These are phyloP conservation scores for Phaeosphaeria sp. DNA, from an alignment of 2,329 filamentous ascomycete species.

Conservation along the genomic window DNA sequence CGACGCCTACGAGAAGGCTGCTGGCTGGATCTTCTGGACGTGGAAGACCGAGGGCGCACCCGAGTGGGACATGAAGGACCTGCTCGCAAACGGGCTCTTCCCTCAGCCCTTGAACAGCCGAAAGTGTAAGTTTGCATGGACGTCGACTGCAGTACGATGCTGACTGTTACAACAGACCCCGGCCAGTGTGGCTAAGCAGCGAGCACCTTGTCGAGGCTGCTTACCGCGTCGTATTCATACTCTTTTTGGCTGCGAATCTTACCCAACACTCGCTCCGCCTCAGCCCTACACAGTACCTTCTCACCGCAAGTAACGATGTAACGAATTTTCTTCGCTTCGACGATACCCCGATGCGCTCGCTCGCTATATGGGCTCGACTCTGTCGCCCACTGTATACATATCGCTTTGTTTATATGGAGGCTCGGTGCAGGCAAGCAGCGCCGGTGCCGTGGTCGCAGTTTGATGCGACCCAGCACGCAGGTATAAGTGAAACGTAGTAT, in stretches of 20 bases:
- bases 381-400: conserved; percentile 10
- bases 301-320: conserved; percentile 22
- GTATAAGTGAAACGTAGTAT: neutral
- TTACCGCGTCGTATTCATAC: conserved; percentile 3
- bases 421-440: neutral
- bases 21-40: conserved; percentile 59
- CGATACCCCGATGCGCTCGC: conserved; percentile 32
- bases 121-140: conserved; percentile 42
- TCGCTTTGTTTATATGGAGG: conserved; percentile 4
- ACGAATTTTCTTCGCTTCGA: conserved; percentile 30
- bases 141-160: conserved; percentile 6
- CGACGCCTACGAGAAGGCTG: conserved; percentile 56
- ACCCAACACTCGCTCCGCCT: conserved; percentile 22
- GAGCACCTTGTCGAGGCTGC: neutral
- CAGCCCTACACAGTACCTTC: conserved; percentile 3
- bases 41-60: conserved; percentile 59
- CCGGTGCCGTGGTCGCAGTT: neutral
- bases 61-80: conserved; percentile 57
- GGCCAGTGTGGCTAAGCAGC: conserved; percentile 43
- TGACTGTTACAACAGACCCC: conserved; percentile 37
- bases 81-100: conserved; percentile 56
- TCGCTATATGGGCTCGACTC: conserved; percentile 19
- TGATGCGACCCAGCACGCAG: conserved; percentile 1
- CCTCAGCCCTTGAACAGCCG: conserved; percentile 52
- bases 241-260: conserved; percentile 10